Conservation (phyloP, 169 alveolate genomes). For the Perkinsus marinus region DNA sequence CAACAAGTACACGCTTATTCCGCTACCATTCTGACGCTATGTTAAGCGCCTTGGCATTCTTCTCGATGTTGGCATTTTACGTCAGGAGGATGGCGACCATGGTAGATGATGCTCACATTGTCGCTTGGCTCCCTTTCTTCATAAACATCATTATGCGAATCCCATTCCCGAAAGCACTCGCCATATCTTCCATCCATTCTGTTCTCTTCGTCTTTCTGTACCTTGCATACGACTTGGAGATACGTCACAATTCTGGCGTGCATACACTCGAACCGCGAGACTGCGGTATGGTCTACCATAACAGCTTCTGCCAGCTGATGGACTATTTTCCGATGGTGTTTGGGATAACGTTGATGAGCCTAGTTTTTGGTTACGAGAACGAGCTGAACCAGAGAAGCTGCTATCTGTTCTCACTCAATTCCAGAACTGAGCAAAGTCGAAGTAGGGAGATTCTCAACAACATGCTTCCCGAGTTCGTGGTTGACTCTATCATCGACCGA, state of each 20-base stretch:
- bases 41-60: too few species aligned
- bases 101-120: background rate
- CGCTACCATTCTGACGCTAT: too few species aligned
- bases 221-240: background rate
- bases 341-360: constrained; percentile 54
- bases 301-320: background rate
- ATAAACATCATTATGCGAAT: background rate
- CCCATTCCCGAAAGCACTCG: background rate
- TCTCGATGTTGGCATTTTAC: too few species aligned
- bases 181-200: background rate
- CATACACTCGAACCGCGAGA: background rate
- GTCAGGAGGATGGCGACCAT: background rate
- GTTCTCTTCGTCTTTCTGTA: background rate
- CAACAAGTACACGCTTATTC: too few species aligned
- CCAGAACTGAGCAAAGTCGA: constrained; percentile 48
- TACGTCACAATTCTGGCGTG: background rate
- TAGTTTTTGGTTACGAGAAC: constrained; percentile 64
- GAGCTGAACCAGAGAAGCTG: constrained; percentile 60
- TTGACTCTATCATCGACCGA: constrained; percentile 54
- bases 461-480: constrained; percentile 73
- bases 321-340: constrained; percentile 47
- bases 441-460: constrained; percentile 66
- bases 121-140: background rate
- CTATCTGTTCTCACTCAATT: constrained; percentile 44
- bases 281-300: background rate